Evolutionary conservation across 2,329 filamentous ascomycete species (phyloP).

Genomic region (Tricladium varicosporioides): DNA sequence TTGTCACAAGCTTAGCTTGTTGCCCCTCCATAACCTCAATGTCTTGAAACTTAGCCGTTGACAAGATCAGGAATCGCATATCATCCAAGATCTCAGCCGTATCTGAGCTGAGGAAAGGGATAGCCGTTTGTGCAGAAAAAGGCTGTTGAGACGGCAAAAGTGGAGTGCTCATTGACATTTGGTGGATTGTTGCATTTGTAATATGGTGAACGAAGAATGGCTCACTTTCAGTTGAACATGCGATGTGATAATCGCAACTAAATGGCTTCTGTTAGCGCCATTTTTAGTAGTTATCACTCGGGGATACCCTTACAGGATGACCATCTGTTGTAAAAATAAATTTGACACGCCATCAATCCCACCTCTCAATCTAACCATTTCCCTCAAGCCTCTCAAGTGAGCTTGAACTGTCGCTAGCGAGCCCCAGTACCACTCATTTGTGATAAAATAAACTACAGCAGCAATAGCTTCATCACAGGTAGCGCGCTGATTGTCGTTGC

Average conservation of each 20-base stretch:
- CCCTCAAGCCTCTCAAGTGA: conserved; percentile 46
- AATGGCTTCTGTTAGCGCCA: neutral
- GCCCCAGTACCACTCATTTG: conserved; percentile 56
- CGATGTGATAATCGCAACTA: conserved; percentile 48
- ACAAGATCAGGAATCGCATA: conserved; percentile 30
- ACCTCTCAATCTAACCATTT: conserved; percentile 48
- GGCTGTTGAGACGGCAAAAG: conserved; percentile 37
- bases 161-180: conserved; percentile 43
- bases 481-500: conserved; percentile 35
- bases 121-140: neutral
- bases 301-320: conserved; percentile 43
- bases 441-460: conserved; percentile 47
- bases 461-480: conserved; percentile 44
- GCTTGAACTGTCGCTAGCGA: conserved; percentile 42
- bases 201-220: conserved; percentile 43
- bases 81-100: conserved; percentile 32
- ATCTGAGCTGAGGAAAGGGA: conserved; percentile 16
- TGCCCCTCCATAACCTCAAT: too few relatives aligned
- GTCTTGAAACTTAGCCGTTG: conserved; percentile 12
- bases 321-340: conserved; percentile 47
- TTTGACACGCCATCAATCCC: conserved; percentile 46
- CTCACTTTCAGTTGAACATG: conserved; percentile 45
- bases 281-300: neutral
- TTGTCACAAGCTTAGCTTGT: conserved; percentile 21
- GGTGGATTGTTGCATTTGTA: conserved; percentile 40